Conservation (phyloP, 108 stramenopile genomes). For the Skeletonema costatum region DNA sequence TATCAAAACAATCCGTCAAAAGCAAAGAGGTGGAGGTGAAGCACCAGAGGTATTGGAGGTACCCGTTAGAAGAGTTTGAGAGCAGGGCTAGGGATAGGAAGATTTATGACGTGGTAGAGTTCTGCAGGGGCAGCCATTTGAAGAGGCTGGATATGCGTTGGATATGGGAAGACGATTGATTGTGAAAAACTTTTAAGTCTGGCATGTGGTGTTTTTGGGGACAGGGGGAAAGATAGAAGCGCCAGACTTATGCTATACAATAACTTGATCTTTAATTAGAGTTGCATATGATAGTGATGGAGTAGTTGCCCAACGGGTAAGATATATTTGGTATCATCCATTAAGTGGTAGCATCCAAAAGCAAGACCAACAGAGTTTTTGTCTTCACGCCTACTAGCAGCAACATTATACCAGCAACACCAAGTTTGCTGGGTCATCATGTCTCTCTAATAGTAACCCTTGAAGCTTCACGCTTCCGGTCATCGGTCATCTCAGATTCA, state of each 20-base stretch:
- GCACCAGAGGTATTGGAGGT: slow-evolving; percentile 77
- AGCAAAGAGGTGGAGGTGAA: slow-evolving; percentile 59
- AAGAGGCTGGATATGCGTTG: slow-evolving; percentile 78
- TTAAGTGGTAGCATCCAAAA: no score
- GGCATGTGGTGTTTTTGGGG: background rate
- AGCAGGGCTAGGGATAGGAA: slow-evolving; percentile 80
- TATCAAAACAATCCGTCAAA: slow-evolving; percentile 80
- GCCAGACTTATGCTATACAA: background rate
- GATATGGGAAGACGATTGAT: slow-evolving; percentile 70
- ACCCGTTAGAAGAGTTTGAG: slow-evolving; percentile 83
- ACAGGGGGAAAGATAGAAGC: background rate
- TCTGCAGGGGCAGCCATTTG: slow-evolving; percentile 66
- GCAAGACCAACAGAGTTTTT: no score
- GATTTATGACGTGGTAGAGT: slow-evolving; percentile 81
- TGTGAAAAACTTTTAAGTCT: slow-evolving; percentile 24
- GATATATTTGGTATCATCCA: no score
- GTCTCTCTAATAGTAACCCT: no score
- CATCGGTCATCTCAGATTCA: no score
- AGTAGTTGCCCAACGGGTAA: no score
- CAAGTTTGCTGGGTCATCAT: no score
- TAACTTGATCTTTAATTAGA: background rate
- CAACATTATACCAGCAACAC: no score
- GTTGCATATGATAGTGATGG: background rate
- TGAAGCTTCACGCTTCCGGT: no score
- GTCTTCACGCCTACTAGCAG: no score